Evolutionary conservation across 306 rosid species (phyloP), one percentile per base, ranked within the genome.

Genomic region (Sophora flavescens): DNA sequence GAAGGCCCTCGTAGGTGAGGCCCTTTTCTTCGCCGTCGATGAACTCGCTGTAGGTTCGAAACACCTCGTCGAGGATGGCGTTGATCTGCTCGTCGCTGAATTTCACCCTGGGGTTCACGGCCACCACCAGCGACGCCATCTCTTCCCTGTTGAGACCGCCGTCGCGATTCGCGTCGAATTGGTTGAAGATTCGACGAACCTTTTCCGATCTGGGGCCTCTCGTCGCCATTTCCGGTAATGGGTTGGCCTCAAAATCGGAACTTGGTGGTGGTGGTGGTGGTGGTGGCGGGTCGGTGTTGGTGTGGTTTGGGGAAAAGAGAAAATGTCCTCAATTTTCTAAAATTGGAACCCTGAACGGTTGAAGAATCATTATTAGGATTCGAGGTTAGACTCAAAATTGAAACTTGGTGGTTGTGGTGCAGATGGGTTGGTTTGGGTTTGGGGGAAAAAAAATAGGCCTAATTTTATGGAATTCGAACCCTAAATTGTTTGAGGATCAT

Each of bases 181-280:
- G 97, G 68, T 86, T 84, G 74, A 95, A 95, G 47, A 95, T 95
- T 66, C 97, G 78, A 77, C 90, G 91, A 65, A 95, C 99, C 84
- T 95, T 95, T 91, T 95, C 99, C 74, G 99, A 95, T 95, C 98
- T 89, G 86, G 90, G 87, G 47, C 99, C 99, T 84, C 99, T 92
- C 6, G 96, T 84, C 66, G 99, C 92, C 99, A 95, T 95, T 80
- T 81, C 0, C 64, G 1, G 8, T 3, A 5, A 68, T 48, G 26
- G 59, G 59, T 48, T 30, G 11, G 1, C 33, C 54, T 75, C 76
- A 69, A 68, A 77, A 77, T 58, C 32, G 16, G 69, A 68, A 59
- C 75, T 60, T 78, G 79, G 35, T 45, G 47, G 32, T 42, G 63
- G 1, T 22, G 6, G 42, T 3, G 75, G 57, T 63, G 63, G 1